Evolutionary conservation across 2,329 filamentous ascomycete genomes (phyloP), one percentile per base, ranked within the genome.

Genomic region (Colletotrichum cuscutae): DNA sequence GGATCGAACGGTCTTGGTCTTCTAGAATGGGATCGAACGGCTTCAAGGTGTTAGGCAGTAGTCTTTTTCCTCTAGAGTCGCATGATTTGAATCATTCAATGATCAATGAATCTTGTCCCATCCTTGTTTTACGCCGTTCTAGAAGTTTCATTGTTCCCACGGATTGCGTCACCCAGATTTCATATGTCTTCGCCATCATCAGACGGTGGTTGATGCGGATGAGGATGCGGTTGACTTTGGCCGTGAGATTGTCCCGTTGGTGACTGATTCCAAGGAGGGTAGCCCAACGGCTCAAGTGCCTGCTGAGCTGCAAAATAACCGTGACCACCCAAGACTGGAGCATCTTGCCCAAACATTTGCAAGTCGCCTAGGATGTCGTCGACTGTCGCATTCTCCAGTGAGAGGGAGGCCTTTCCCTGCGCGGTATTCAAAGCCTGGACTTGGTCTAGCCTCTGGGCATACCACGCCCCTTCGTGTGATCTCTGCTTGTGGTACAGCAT

Each of bases 391-490:
- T 71, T 66, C n/a, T 73, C 62, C 3, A 71, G 57, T 0, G 53
- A 46, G 0, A 71, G 26, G n/a, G 67, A 30, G 8, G 46, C 7
- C 3, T 57, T 58, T 6, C 62, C 28, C 49, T 70, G 60, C 19
- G 59, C 49, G 5, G 12, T 24, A 7, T 7, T 35, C 46, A 22
- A 42, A 0, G 7, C 19, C 62, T 64, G 59, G 64, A 72, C 73
- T 22, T 71, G 60, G 11, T 75, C 76, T 28, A 76, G 74, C n/a
- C 69, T 56, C 67, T 74, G 65, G 69, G 72, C 32, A 73, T 78
- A 76, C 77, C 76, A 57, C 59, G 77, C 52, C 53, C 72, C 56
- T 65, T 77, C 54, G 74, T 77, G 60, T 56, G 70, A 49, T 57
- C 53, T 30, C 42, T 72, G 70, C 42, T 67, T 62, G 35, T 75